Evolutionary conservation across 108 stramenopile genomes (phyloP), one percentile per base, ranked within the genome.

Genomic region (Cyclotella baltica): DNA sequence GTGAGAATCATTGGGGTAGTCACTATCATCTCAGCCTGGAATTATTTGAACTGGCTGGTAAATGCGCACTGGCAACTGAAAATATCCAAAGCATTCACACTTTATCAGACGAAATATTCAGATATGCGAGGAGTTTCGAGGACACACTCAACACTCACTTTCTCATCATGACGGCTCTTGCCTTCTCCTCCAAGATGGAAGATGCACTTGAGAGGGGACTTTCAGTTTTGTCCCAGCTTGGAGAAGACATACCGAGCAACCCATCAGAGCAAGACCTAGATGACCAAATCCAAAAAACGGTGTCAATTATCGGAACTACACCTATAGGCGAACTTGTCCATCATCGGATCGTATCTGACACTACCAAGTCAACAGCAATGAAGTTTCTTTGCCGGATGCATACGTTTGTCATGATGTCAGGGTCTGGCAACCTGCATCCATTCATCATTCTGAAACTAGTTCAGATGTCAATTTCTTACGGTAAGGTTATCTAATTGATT

Each of bases 1-100:
- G n/a, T 22, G 28, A 72, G 29, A 51, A 51, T 20, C 77, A 78
- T 31, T 78, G 77, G 77, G 28, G 47, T 8, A 15, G 35, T 25
- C 62, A 78, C 22, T 78, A 78, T 56, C 62, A 63, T 13, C 70
- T 78, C 25, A 73, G 37, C 28, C 50, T 78, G 61, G 43, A 73
- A 50, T 43, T 78, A 11, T 78, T 65, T 35, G 59, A 78, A n/a
- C n/a, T 28, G 15, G 62, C 72, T 30, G 6, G 36, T 29, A 46
- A 76, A 31, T 59, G 55, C 4, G 40, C 68, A 16, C 31, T 70
- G 2, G 51, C 37, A 2, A 23, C 23, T 47, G 67, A 46, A 8
- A 67, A 76, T 0, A 37, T 40, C 22, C 31, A 11, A 3, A 20
- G 20, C 16, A 25, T 69, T n/a, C n/a, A 37, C 3, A 25, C 57